Base-by-base conservation (phyloP, 768 basidiomycete genomes). In the Termitomyces titanicus region DNA sequence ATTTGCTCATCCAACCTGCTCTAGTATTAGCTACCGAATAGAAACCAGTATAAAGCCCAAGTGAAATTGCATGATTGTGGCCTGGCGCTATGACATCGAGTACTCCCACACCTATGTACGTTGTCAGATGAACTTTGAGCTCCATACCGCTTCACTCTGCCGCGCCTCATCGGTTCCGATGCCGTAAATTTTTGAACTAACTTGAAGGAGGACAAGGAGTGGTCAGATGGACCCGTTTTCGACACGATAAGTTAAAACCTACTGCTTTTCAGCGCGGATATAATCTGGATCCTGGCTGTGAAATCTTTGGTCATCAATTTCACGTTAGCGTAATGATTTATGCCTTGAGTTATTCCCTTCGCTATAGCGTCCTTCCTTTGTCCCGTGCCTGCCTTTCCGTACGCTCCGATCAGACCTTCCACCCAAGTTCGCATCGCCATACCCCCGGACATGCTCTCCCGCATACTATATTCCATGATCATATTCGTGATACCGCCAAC, bases 401-500 rank as follows among this genome's bases (percentile, higher is more conserved):
- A 72, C 10, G 73, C 77, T 31, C 75, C 73, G 8, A 73, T 68
- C n/a, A 83, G 68, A 1, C 68, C 63, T 49, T 83, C 79, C 5
- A 74, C 73, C 81, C 80, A 82, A 10, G 79, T 81, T 34, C 78
- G 72, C 74, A 81, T 78, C 38, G 80, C 75, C 79, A 81, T 80
- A 27, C 72, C 79, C 6, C 78, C 78, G 3, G 80, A 76, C 78
- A 81, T 79, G 8, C 76, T 75, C 53, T 81, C 79, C 79, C 79
- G 80, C 64, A 73, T 77, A 64, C 79, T 81, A 68, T 80, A 74
- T 64, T 80, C 79, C 57, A 82, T 63, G 20, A 79, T 68, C 79
- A 80, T 77, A 59, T 81, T 79, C 54, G 81, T 80, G 40, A 80
- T 66, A 11, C 80, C 81, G 18, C 79, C 79, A 9, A 82, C 74